Evolutionary conservation across 768 basidiomycete genomes (phyloP).

Genomic region (Amanita inopinata): DNA sequence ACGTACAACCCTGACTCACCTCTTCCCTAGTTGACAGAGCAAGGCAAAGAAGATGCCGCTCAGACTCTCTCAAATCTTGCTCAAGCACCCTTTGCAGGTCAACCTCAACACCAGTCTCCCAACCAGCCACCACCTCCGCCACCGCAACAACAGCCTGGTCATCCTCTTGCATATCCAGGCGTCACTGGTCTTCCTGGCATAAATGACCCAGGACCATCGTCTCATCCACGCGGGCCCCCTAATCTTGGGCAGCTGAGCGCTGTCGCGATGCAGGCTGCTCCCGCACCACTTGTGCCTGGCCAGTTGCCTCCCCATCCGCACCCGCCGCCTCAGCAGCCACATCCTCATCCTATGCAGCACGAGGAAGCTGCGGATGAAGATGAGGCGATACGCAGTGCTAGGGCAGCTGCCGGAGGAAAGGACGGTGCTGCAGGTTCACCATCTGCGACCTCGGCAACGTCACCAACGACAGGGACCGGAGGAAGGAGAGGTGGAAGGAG

Average conservation of each 20-base stretch:
- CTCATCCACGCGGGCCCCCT: conserved; percentile 60
- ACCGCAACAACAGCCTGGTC: conserved; percentile 21
- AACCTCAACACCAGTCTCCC: conserved; percentile 20
- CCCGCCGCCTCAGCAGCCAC: conserved; percentile 8
- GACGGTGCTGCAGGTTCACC: conserved; percentile 13
- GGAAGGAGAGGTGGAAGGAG: conserved; percentile 43
- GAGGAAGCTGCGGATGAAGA: conserved; percentile 12
- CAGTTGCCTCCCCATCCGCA: conserved; percentile 5
- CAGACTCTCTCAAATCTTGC: conserved; percentile 48
- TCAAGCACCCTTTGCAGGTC: conserved; percentile 26
- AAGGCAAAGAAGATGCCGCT: conserved; percentile 53
- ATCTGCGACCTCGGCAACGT: conserved; percentile 16
- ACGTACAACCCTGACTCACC: conserved; percentile 4
- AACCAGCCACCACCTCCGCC: conserved; percentile 25
- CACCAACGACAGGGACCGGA: conserved; percentile 22
- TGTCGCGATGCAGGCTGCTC: conserved; percentile 37
- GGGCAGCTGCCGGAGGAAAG: conserved; percentile 6
- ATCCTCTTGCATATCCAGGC: conserved; percentile 18
- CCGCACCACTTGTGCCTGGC: conserved; percentile 14
- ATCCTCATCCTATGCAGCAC: conserved; percentile 9
- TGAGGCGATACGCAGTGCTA: conserved; percentile 11
- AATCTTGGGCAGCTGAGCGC: conserved; percentile 51
- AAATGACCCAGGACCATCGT: conserved; percentile 63
- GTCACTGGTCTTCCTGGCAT: conserved; percentile 37
- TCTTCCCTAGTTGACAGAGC: conserved; percentile 28